A percentile compares a stretch with the other conserved stretches of the same genome.
Evolutionary conservation across 2,329 filamentous ascomycete species (phyloP).

Genomic region (Botrytis galanthina): DNA sequence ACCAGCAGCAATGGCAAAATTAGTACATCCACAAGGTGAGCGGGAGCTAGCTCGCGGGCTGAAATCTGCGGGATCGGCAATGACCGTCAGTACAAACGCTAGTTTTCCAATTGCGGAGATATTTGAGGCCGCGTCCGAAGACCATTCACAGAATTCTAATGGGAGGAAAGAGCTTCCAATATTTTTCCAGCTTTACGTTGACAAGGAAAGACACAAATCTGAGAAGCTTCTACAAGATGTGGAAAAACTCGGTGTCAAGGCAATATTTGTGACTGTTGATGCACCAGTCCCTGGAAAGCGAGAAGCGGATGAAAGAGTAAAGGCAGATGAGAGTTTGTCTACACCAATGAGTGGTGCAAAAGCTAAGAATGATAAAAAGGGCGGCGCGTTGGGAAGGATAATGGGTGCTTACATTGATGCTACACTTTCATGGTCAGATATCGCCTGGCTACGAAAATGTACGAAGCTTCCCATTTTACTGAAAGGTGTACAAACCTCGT

Average conservation of each 20-base stretch:
- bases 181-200: slow-evolving; percentile 63
- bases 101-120: slow-evolving; percentile 58
- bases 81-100: slow-evolving; percentile 60
- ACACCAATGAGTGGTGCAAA: slow-evolving; percentile 52
- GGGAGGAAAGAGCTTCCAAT: slow-evolving; percentile 24
- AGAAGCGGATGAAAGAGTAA: slow-evolving; percentile 47
- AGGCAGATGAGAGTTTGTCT: slow-evolving; percentile 47
- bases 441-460: slow-evolving; percentile 61
- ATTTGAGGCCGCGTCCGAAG: slow-evolving; percentile 34
- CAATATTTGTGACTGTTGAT: slow-evolving; percentile 59
- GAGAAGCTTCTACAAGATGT: slow-evolving; percentile 49
- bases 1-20: slow-evolving; percentile 61
- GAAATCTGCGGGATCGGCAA: slow-evolving; percentile 51
- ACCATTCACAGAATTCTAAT: slow-evolving; percentile 27
- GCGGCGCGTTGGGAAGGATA: slow-evolving; percentile 53
- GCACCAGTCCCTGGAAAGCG: slow-evolving; percentile 56
- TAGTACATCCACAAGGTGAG: slow-evolving; percentile 65
- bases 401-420: slow-evolving; percentile 58
- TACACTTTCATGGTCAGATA: slow-evolving; percentile 60
- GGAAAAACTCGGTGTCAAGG: slow-evolving; percentile 47
- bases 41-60: slow-evolving; percentile 54
- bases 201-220: slow-evolving; percentile 53
- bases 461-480: slow-evolving; percentile 58
- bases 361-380: slow-evolving; percentile 52
- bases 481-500: slow-evolving; percentile 68